Evolutionary conservation across 2,329 filamentous ascomycete species (phyloP).

Genomic region (Neofusicoccum ribis): DNA sequence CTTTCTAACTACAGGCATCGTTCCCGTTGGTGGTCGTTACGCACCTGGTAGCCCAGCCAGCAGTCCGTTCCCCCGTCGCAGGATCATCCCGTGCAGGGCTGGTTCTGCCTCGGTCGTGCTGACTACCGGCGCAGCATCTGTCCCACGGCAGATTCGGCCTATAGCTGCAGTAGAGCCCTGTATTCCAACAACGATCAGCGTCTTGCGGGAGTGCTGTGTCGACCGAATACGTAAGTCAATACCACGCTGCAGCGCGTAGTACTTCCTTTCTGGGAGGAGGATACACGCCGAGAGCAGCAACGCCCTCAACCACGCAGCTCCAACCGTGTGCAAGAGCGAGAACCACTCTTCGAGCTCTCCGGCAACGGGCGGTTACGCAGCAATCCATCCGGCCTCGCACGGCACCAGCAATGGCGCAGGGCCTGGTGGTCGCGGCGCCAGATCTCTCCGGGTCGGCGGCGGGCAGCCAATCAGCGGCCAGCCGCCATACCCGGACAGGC

Average conservation of each 20-base stretch:
- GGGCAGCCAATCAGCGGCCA: slow-evolving; percentile 2
- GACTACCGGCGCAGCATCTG: no score
- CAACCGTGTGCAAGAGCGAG: no score
- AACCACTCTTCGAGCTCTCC: background rate
- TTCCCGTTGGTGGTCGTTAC: no score
- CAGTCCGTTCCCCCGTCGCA: no score
- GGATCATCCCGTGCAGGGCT: no score
- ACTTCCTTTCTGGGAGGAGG: background rate
- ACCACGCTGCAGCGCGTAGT: background rate
- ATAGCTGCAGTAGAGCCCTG: background rate
- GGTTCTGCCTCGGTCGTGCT: no score
- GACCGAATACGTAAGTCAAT: background rate
- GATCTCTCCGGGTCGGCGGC: background rate
- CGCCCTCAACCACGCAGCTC: no score
- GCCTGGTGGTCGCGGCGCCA: background rate
- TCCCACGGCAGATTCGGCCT: no score
- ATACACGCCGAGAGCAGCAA: no score
- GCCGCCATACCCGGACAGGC: background rate
- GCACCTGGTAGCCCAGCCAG: no score
- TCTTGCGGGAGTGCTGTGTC: background rate
- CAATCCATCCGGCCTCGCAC: background rate
- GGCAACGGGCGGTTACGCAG: background rate
- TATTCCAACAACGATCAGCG: background rate
- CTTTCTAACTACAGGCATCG: no score
- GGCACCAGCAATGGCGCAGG: background rate